Base-by-base conservation (phyloP, 176 grass and related monocot species). In the Musa acuminata region DNA sequence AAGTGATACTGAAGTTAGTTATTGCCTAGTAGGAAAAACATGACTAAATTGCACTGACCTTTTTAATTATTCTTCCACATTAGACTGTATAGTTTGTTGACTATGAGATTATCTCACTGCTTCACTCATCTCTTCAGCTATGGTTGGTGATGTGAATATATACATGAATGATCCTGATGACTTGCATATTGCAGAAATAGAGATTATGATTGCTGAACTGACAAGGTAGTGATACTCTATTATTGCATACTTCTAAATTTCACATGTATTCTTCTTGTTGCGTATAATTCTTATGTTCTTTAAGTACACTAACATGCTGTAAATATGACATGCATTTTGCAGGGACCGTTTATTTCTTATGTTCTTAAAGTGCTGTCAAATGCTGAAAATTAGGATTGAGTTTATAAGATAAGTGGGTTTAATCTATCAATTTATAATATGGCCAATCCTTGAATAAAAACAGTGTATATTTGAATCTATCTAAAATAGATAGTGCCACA, bases 131-230 rank as follows among this genome's bases (percentile, higher is more conserved):
- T 9, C 9, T 72, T 64, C 72, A 99, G 95, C 90, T 73, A 99
- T 99, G 95, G 71, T 91, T 83, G 95, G 91, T 50, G 95, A 99
- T 86, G 91, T 99, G 23, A 99, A 99, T 67, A 87, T 94, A 72
- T 94, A 99, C 80, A 91, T 99, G 84, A 99, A 99, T 78, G 90
- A 99, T 67, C 64, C 86, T 76, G 89, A 85, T 84, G 95, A 94
- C 86, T 59, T 70, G 27, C 75, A 87, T 66, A 67, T 87, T 23
- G 88, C 88, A 0, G 95, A 99, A 77, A 91, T 94, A 77, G 95
- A 91, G 51, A 99, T 99, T 62, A 94, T 99, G 90, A 91, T 99
- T 76, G 90, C 90, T 17, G 86, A 99, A 81, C 75, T 87, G 51
- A 80, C 84, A 75, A 89, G 90, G 95, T 93, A 78, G 6, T 20